phyloP scores from a whole-genome alignment of 164 flowering plant species.

The Dillenia suffruticosa region DNA sequence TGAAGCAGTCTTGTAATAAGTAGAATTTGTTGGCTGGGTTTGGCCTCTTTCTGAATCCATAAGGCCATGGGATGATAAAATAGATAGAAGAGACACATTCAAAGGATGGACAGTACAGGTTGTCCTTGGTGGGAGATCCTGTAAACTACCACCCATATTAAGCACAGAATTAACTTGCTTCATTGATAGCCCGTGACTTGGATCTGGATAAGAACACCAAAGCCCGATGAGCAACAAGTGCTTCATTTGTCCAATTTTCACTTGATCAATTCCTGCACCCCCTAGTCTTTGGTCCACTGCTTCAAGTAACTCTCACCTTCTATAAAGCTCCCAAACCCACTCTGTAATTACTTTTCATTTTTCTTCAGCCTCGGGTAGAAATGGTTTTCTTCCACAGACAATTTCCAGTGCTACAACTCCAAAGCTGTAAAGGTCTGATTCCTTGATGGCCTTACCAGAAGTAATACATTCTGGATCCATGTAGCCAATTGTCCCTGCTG shows the following conservation, averaged over 20 bases:
- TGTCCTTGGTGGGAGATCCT: conserved; percentile 19
- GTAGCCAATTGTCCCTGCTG: conserved; percentile 47
- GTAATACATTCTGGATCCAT: conserved; percentile 41
- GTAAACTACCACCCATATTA: conserved; percentile 19
- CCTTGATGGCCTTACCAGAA: conserved; percentile 43
- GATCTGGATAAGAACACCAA: conserved; percentile 45
- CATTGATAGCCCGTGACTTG: conserved; percentile 26
- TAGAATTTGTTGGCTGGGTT: neutral
- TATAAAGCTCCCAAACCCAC: conserved; percentile 45
- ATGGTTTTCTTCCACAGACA: conserved; percentile 37
- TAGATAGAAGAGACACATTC: neutral
- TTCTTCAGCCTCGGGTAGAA: conserved; percentile 10
- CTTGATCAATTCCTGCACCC: conserved; percentile 7
- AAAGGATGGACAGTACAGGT: conserved; percentile 8
- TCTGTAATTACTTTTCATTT: conserved; percentile 19
- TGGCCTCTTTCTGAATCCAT: neutral
- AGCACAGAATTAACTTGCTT: conserved; percentile 25
- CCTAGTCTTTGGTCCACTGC: conserved; percentile 19
- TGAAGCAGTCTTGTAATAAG: neutral
- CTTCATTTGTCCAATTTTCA: conserved; percentile 11
- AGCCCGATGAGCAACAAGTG: conserved; percentile 36
- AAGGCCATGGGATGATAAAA: neutral
- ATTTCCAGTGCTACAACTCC: conserved; percentile 53
- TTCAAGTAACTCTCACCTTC: conserved; percentile 18
- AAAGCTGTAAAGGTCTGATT: conserved; percentile 52